Percentiles rank a stretch among this genome's conserved stretches.
phyloP scores from a whole-genome alignment of 257 asterid species.

The Scutellaria galericulata region DNA sequence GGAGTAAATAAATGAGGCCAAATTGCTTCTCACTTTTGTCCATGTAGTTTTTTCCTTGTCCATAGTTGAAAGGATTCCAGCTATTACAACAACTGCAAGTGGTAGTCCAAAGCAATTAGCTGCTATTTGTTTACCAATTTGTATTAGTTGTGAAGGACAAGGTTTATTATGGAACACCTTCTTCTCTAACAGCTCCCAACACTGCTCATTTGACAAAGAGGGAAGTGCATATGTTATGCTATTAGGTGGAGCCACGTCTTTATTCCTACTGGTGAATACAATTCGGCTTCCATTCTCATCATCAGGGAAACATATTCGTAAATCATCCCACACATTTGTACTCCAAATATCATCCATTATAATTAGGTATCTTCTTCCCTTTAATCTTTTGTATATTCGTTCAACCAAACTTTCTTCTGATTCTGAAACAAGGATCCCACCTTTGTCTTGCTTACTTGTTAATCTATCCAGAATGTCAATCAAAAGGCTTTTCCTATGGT shows the following conservation, averaged over 20 bases:
- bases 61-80: constrained; percentile 40
- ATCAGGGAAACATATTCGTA: constrained; percentile 21
- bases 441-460: constrained; percentile 1
- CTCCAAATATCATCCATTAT: constrained; percentile 55
- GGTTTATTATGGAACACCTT: constrained; percentile 34
- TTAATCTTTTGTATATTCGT: constrained; percentile 31
- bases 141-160: constrained; percentile 37
- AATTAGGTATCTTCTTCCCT: constrained; percentile 40
- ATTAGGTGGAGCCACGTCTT: constrained; percentile 19
- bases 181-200: constrained; percentile 43
- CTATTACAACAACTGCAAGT: constrained; percentile 46
- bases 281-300: constrained; percentile 44
- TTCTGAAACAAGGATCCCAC: no score
- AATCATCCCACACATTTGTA: constrained; percentile 32
- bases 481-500: constrained; percentile 24
- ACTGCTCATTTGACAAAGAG: constrained; percentile 16
- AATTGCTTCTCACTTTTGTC: constrained; percentile 31
- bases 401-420: neutral
- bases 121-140: constrained; percentile 34
- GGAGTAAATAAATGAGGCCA: constrained; percentile 2
- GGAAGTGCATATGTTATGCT: constrained; percentile 27
- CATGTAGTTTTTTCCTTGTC: constrained; percentile 30
- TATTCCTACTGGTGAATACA: constrained; percentile 41
- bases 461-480: constrained; percentile 22
- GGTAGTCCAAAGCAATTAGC: constrained; percentile 44